A percentile compares a stretch with the other conserved stretches of the same genome.
Conservation (phyloP, 148 eudicot genomes). For the Agrostemma githago region DNA sequence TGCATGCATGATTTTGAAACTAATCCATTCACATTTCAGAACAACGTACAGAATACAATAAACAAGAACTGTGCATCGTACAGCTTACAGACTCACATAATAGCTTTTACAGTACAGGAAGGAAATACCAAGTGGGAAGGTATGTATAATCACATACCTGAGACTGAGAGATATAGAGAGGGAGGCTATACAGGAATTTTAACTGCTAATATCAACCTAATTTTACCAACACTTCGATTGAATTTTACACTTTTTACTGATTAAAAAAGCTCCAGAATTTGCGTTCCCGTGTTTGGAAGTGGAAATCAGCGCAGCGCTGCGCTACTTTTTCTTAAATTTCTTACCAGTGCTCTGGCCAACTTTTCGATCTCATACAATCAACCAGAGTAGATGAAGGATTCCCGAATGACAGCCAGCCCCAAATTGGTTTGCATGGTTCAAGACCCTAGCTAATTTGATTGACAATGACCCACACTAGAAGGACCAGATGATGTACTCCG, state of each 20-base stretch:
- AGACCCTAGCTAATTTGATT: conserved; percentile 19
- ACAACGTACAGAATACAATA: background rate
- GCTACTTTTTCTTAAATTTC: background rate
- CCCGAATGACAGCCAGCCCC: background rate
- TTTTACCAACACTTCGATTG: background rate
- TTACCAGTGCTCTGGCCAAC: background rate
- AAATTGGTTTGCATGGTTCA: background rate
- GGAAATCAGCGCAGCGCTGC: background rate
- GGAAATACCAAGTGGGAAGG: conserved; percentile 20
- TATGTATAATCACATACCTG: background rate
- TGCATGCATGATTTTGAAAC: no score
- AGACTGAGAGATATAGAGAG: background rate
- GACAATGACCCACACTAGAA: conserved; percentile 34
- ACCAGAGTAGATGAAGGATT: background rate
- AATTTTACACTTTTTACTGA: background rate
- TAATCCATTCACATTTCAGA: no score
- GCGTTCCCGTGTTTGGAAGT: background rate
- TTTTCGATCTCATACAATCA: background rate
- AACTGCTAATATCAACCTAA: background rate
- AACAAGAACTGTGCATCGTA: background rate
- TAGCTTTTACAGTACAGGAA: background rate
- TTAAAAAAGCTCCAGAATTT: no score
- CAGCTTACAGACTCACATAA: conserved; percentile 12
- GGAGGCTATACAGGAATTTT: background rate
- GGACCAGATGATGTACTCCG: conserved; percentile 55